A percentile compares a stretch with the other conserved stretches of the same genome.
Conservation (phyloP, 2,329 filamentous ascomycete genomes). For the Nothopassalora personata region DNA sequence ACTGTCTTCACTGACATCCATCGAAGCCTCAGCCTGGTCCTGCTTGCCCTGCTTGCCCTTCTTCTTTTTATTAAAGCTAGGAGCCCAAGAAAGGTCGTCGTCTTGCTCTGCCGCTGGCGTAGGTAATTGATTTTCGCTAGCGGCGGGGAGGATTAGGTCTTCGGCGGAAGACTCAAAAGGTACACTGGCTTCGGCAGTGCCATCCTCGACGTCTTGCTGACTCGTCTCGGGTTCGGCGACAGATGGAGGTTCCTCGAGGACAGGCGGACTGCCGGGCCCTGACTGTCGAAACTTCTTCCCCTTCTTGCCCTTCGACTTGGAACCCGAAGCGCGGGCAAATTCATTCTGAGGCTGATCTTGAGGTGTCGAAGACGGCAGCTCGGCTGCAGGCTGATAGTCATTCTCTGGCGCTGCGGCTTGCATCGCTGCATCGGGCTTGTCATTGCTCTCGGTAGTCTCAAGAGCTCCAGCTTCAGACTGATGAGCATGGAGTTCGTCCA, state of each 20-base stretch:
- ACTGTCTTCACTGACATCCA: not conserved
- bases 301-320: constrained; percentile 15
- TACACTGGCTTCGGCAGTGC: not conserved
- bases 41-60: constrained; percentile 16
- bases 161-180: too few relatives aligned
- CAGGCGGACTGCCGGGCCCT: not conserved
- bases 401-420: too few relatives aligned
- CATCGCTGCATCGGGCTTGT: too few relatives aligned
- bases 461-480: not conserved
- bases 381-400: too few relatives aligned
- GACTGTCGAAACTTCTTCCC: constrained; percentile 6
- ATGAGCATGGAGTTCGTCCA: not conserved
- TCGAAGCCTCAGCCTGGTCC: not conserved
- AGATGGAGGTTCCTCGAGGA: not conserved
- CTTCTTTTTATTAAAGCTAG: constrained; percentile 16
- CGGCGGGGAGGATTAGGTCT: too few relatives aligned
- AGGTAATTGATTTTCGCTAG: not conserved
- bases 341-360: too few relatives aligned
- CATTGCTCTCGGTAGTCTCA: not conserved
- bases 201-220: not conserved
- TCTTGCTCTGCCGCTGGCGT: not conserved
- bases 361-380: too few relatives aligned
- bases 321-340: not conserved
- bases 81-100: constrained; percentile 6
- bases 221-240: not conserved